Percentiles rank a stretch among this genome's conserved stretches.
Conservation (phyloP, 2,329 filamentous ascomycete species). For the Colletotrichum euphorbiae region DNA sequence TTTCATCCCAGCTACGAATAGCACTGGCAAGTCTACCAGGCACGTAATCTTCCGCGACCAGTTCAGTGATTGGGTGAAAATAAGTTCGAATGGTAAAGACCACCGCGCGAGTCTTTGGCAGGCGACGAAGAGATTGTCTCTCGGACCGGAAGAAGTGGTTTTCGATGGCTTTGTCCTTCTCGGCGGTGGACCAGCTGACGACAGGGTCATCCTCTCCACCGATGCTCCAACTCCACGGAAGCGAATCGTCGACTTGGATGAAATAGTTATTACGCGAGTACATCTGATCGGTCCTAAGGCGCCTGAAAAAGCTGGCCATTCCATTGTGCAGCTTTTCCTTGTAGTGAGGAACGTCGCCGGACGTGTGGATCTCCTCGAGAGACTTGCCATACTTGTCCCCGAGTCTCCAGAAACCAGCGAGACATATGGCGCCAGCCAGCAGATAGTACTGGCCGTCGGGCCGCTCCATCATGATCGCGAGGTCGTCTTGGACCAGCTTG, state of each 20-base stretch:
- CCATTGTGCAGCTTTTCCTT: constrained; percentile 78
- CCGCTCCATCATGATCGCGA: constrained; percentile 85
- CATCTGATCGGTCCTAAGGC: constrained; percentile 75
- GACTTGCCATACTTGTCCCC: constrained; percentile 85
- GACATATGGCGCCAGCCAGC: constrained; percentile 78
- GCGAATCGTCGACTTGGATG: constrained; percentile 82
- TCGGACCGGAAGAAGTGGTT: constrained; percentile 84
- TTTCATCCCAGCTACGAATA: constrained; percentile 82
- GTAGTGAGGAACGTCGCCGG: constrained; percentile 80
- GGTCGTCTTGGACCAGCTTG: constrained; percentile 82
- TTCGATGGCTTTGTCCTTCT: constrained; percentile 78
- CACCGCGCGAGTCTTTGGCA: constrained; percentile 68
- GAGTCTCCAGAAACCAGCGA: constrained; percentile 87
- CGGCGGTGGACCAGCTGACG: constrained; percentile 79
- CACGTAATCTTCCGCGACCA: constrained; percentile 79
- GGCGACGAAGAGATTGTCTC: constrained; percentile 74
- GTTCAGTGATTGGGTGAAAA: constrained; percentile 76
- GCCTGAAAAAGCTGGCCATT: constrained; percentile 84
- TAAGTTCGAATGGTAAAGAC: constrained; percentile 86
- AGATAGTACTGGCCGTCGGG: constrained; percentile 84
- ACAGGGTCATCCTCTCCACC: constrained; percentile 74
- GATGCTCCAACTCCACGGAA: constrained; percentile 83
- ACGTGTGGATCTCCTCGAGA: constrained; percentile 82
- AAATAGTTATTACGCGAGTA: constrained; percentile 83
- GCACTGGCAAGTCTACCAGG: constrained; percentile 83